phyloP scores from a whole-genome alignment of 2,329 filamentous ascomycete genomes.

The Diplocarpon mali region DNA sequence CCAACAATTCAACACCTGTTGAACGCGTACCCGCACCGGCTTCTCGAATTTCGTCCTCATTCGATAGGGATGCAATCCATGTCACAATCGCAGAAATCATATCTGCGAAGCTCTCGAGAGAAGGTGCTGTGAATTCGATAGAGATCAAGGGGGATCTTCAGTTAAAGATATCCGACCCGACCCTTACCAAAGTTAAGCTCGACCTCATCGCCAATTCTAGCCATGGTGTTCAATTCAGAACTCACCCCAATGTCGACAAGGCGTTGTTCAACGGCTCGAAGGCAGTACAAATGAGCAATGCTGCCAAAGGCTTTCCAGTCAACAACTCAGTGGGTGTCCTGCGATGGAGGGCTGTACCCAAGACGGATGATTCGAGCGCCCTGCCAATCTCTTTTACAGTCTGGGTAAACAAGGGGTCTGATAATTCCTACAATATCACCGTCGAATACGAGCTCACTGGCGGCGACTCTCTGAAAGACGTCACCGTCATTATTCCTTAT shows the following conservation, averaged over 20 bases:
- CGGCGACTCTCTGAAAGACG: constrained; percentile 67
- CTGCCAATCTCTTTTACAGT: constrained; percentile 94
- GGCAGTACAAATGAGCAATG: constrained; percentile 81
- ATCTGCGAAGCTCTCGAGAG: constrained; percentile 75
- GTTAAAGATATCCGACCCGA: constrained; percentile 77
- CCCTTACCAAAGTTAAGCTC: constrained; percentile 85
- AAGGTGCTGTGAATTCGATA: constrained; percentile 77
- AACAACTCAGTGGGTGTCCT: constrained; percentile 91
- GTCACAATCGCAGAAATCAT: constrained; percentile 85
- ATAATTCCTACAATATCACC: constrained; percentile 77
- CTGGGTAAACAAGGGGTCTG: constrained; percentile 84
- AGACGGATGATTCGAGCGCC: constrained; percentile 66
- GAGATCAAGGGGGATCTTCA: constrained; percentile 88
- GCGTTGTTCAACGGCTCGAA: constrained; percentile 73
- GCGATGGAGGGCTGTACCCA: constrained; percentile 80
- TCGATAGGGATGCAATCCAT: constrained; percentile 77
- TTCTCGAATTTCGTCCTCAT: constrained; percentile 51
- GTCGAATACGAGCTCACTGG: constrained; percentile 92
- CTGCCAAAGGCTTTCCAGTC: constrained; percentile 77
- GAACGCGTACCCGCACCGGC: constrained; percentile 39
- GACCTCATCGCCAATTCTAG: constrained; percentile 64
- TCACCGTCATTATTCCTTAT: constrained; percentile 82
- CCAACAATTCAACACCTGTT: constrained; percentile 36
- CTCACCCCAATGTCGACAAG: constrained; percentile 94
- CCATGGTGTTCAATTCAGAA: constrained; percentile 82